Evolutionary conservation across 192 early-diverging fungal genomes (phyloP).

Genomic region (Umbelopsis sp.): DNA sequence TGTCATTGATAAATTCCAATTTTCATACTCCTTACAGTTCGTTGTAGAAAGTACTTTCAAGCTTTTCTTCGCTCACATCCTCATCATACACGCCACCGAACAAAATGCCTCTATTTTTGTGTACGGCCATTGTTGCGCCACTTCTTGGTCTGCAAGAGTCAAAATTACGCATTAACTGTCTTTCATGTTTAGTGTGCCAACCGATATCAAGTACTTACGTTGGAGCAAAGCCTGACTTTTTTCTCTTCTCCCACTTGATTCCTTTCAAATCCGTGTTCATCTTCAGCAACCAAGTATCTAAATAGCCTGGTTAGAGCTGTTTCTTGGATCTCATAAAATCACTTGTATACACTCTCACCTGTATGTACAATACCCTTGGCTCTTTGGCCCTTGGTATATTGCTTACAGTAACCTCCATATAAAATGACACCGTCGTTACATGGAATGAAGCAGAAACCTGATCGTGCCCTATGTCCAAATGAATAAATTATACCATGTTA

Average conservation of each 20-base stretch:
- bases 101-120: conserved; percentile 62
- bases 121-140: conserved; percentile 54
- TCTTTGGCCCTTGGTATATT: conserved; percentile 62
- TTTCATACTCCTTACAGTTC: conserved; percentile 45
- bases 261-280: conserved; percentile 58
- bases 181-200: neutral
- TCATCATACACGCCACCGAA: conserved; percentile 69
- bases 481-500: neutral
- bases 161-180: neutral
- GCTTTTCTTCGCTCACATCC: conserved; percentile 61
- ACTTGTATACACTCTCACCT: conserved; percentile 13
- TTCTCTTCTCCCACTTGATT: conserved; percentile 64
- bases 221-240: conserved; percentile 51
- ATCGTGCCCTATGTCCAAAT: conserved; percentile 44
- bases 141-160: conserved; percentile 24
- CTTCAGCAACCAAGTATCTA: conserved; percentile 54
- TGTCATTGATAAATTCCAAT: neutral
- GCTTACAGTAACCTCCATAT: conserved; percentile 74
- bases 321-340: neutral
- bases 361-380: conserved; percentile 56
- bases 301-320: neutral
- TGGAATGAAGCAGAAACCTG: conserved; percentile 62
- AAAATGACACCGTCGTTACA: conserved; percentile 57
- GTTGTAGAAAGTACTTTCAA: conserved; percentile 61
- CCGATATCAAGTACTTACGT: conserved; percentile 17